A percentile compares a stretch with the other conserved stretches of the same genome.
These are phyloP conservation scores for Kwoniella dejecticola DNA, from an alignment of 768 basidiomycete species.

Conservation along the genomic window DNA sequence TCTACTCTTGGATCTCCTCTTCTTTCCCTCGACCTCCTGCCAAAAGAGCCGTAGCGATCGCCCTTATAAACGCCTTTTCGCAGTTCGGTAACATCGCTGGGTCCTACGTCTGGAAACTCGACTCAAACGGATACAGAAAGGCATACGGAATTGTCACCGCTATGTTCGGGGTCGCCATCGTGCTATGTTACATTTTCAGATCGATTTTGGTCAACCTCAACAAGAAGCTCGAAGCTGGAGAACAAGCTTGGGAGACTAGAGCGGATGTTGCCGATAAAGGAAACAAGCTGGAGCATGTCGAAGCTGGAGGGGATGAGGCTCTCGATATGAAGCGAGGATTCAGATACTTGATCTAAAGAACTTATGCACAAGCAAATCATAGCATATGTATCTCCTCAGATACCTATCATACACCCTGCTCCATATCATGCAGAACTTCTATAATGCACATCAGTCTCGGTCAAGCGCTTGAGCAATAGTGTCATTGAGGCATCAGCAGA, in stretches of 20 bases:
- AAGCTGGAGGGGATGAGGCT: slow-evolving; percentile 21
- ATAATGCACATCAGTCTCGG: no score
- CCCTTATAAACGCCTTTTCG: slow-evolving; percentile 76
- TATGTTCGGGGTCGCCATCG: slow-evolving; percentile 60
- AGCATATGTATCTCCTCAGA: no score
- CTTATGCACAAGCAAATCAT: no score
- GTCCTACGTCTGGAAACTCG: slow-evolving; percentile 62
- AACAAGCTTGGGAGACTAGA: slow-evolving; percentile 43
- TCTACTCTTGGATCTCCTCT: slow-evolving; percentile 61
- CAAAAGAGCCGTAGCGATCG: slow-evolving; percentile 86
- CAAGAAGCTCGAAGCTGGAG: slow-evolving; percentile 53
- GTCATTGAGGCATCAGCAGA: no score
- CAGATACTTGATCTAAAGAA: slow-evolving; percentile 43
- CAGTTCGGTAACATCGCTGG: slow-evolving; percentile 82
- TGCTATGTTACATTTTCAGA: slow-evolving; percentile 59
- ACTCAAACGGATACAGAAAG: slow-evolving; percentile 40
- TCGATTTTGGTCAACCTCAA: slow-evolving; percentile 52
- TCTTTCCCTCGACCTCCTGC: slow-evolving; percentile 74
- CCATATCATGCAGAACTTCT: no score
- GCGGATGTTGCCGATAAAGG: slow-evolving; percentile 31
- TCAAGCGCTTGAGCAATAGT: no score
- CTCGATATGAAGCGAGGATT: slow-evolving; percentile 35
- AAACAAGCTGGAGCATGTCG: slow-evolving; percentile 33
- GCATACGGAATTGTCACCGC: slow-evolving; percentile 75
- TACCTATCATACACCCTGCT: no score